Evolutionary conservation across 2,329 filamentous ascomycete genomes (phyloP).

Genomic region (Exophiala spinifera): DNA sequence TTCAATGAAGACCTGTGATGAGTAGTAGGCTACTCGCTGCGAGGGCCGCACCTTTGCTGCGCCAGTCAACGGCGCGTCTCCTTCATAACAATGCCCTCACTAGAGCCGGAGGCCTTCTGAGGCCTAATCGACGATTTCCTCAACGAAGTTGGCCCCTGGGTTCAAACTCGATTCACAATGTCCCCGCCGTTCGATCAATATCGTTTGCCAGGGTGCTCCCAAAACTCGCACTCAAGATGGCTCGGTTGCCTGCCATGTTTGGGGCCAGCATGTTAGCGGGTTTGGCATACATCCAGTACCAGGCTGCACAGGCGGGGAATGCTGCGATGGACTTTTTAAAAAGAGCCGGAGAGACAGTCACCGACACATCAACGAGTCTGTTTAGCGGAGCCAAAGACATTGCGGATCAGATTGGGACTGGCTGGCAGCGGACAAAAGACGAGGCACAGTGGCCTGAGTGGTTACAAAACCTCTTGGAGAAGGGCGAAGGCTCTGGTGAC

Average conservation of each 20-base stretch:
- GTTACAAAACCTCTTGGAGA: constrained; percentile 70
- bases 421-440: constrained; percentile 81
- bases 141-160: constrained; percentile 71
- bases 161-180: constrained; percentile 77
- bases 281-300: constrained; percentile 91
- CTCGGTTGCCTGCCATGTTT: constrained; percentile 83
- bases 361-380: constrained; percentile 46
- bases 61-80: constrained; percentile 59
- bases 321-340: constrained; percentile 74
- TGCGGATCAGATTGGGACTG: constrained; percentile 72
- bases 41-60: constrained; percentile 65
- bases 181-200: constrained; percentile 60
- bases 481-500: constrained; percentile 45
- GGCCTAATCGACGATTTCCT: constrained; percentile 61
- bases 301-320: constrained; percentile 78
- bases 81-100: constrained; percentile 56
- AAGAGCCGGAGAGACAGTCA: constrained; percentile 69
- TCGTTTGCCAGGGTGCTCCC: constrained; percentile 72
- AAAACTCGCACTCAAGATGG: constrained; percentile 85
- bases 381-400: constrained; percentile 71
- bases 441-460: constrained; percentile 70
- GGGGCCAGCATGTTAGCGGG: constrained; percentile 84
- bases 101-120: constrained; percentile 66
- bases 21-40: constrained; percentile 73
- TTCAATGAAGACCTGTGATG: constrained; percentile 44